Conservation (phyloP, 371 early-diverging fungal species). For the Blastocladiella emersonii region DNA sequence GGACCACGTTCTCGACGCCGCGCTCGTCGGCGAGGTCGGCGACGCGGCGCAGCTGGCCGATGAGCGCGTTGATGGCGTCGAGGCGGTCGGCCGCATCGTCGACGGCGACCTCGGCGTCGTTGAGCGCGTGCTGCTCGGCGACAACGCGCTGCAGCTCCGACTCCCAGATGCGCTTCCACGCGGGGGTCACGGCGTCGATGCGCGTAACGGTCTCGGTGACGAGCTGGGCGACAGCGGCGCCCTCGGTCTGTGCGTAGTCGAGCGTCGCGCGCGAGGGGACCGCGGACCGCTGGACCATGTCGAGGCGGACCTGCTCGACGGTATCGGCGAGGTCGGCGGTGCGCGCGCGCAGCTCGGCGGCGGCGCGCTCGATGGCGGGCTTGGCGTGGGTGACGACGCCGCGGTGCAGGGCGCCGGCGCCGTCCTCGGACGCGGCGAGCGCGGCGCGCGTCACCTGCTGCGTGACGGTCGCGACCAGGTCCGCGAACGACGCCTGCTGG, state of each 20-base stretch:
- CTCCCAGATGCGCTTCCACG: constrained; percentile 4
- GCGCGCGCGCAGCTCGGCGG: neutral
- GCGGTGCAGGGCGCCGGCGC: neutral
- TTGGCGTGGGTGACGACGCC: neutral
- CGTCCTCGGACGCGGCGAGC: neutral
- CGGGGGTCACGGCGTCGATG: neutral
- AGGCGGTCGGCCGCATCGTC: neutral
- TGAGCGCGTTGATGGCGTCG: neutral
- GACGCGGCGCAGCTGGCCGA: neutral
- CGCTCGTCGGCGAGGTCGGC: neutral
- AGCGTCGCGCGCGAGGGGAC: neutral
- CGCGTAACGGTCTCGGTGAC: neutral
- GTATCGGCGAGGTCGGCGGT: neutral
- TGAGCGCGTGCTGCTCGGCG: neutral
- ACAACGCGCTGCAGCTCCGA: neutral
- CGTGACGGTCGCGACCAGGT: neutral
- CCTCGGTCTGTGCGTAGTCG: neutral
- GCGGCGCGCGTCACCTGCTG: neutral
- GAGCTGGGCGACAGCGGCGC: neutral
- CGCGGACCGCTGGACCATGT: neutral
- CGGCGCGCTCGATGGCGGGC: neutral
- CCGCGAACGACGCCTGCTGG: neutral
- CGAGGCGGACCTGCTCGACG: neutral
- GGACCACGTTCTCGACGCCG: too few species aligned
- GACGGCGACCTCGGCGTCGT: neutral